Evolutionary conservation across 2,329 filamentous ascomycete genomes (phyloP), one percentile per base, ranked within the genome.

Genomic region (Calycina marina): DNA sequence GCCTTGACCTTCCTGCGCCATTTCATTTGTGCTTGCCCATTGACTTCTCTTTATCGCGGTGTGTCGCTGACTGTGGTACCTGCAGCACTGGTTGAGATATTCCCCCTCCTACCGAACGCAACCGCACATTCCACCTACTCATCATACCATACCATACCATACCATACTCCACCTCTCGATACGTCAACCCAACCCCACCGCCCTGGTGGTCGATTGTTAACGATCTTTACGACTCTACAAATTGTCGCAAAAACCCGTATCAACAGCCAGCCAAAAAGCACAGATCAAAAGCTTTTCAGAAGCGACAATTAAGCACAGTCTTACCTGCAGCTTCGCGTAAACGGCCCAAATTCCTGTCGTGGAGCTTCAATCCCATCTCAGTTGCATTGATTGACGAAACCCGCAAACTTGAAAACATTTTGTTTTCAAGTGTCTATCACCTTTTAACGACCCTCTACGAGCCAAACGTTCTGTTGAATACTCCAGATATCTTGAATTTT

Each of bases 381-480:
- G 50, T 52, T 50, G 50, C 41, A 46, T 46, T 49, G 39, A 45
- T 42, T 40, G 43, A 48, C 45, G 20, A 22, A 9, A n/a, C n/a
- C 20, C n/a, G 8, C n/a, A n/a, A 22, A n/a, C 8, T 2, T 22
- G n/a, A 8, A 8, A 22, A 22, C 20, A 22, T 3, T 22, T 8
- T 9, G 20, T n/a, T 22, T 22, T 22, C 20, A 22, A 22, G 8
- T 22, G 8, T 22, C 8, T n/a, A n/a, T 22, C 20, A 22, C 40
- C 31, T 45, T 45, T 51, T 59, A 51, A 60, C 54, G 57, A 59
- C 50, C 44, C 53, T 55, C 54, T 51, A 60, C 55, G 57, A 59
- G 47, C 49, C 50, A 53, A 50, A 59, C 55, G 56, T 55, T 49
- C 42, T 46, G 39, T 34, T 45, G 15, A 9, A 22, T 22, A 10